Evolutionary conservation across 805 yeast species (phyloP).

Genomic region (Torulaspora maleeae): DNA sequence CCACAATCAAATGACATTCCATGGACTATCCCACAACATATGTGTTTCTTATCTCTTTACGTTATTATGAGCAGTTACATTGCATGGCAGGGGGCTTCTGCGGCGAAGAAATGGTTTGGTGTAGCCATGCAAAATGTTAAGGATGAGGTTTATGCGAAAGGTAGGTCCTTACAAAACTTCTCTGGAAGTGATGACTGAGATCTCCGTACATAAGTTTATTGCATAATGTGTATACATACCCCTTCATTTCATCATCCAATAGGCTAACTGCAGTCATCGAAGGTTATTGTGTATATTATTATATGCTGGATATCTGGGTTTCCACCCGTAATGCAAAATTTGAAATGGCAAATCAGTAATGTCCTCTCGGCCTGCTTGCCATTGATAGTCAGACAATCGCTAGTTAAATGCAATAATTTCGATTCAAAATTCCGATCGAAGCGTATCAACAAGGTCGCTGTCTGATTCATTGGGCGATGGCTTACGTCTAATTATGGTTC

Average conservation of each 20-base stretch:
- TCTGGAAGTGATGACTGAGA: conserved; percentile 8
- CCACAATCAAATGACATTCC: conserved; percentile 11
- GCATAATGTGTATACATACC: conserved; percentile 5
- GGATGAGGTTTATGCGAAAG: conserved; percentile 53
- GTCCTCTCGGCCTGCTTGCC: neutral
- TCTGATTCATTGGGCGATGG: neutral
- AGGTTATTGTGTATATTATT: neutral
- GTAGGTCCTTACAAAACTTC: conserved; percentile 49
- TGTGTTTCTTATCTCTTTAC: conserved; percentile 12
- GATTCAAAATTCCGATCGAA: neutral
- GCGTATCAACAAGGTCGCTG: neutral
- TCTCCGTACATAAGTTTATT: conserved; percentile 1
- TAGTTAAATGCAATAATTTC: neutral
- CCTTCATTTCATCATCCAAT: neutral
- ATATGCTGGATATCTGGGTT: neutral
- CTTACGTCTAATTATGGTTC: no score
- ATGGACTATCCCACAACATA: conserved; percentile 24
- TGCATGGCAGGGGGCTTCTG: conserved; percentile 1
- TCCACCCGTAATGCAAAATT: neutral
- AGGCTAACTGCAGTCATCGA: neutral
- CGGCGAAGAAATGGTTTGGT: conserved; percentile 24
- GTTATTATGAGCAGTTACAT: conserved; percentile 9
- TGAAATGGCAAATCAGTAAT: neutral
- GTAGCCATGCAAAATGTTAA: conserved; percentile 42
- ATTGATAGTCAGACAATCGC: neutral